Evolutionary conservation across 2,329 filamentous ascomycete genomes (phyloP).

Genomic region (Fusarium tanahbumbuense): DNA sequence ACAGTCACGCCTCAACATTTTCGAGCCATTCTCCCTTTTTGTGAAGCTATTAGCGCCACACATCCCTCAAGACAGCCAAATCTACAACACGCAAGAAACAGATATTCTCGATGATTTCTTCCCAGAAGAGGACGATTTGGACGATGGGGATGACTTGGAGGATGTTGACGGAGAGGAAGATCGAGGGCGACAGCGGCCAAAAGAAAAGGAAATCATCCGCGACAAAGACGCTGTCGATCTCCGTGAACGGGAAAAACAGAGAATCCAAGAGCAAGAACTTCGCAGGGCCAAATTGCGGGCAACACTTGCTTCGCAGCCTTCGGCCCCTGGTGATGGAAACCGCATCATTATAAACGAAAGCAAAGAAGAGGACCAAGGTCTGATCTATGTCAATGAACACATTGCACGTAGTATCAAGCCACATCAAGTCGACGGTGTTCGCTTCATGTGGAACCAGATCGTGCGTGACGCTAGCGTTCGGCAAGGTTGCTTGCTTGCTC

Average conservation of each 20-base stretch:
- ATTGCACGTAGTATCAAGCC: slow-evolving; percentile 77
- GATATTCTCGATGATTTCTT: slow-evolving; percentile 35
- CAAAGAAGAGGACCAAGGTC: slow-evolving; percentile 68
- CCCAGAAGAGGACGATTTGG: slow-evolving; percentile 9
- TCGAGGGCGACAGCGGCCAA: slow-evolving; percentile 42
- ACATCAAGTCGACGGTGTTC: slow-evolving; percentile 84
- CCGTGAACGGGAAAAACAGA: slow-evolving; percentile 66
- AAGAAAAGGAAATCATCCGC: slow-evolving; percentile 53
- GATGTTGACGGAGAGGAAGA: slow-evolving; percentile 32
- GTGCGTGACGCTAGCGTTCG: slow-evolving; percentile 67
- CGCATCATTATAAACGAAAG: slow-evolving; percentile 74
- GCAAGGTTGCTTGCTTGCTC: slow-evolving; percentile 84
- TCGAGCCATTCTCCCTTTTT: slow-evolving; percentile 45
- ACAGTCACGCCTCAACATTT: slow-evolving; percentile 22
- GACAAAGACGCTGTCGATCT: slow-evolving; percentile 59
- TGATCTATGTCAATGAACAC: slow-evolving; percentile 72
- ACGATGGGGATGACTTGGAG: slow-evolving; percentile 16
- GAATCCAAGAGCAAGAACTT: slow-evolving; percentile 64
- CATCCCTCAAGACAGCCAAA: slow-evolving; percentile 51
- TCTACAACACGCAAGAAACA: slow-evolving; percentile 44
- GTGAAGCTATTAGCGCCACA: slow-evolving; percentile 40
- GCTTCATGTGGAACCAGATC: slow-evolving; percentile 90
- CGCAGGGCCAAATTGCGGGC: slow-evolving; percentile 62
- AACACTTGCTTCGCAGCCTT: slow-evolving; percentile 58
- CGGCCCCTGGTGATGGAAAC: slow-evolving; percentile 58